Conservation (phyloP, 208 protist genomes). For the Strigomonas oncopelti region DNA sequence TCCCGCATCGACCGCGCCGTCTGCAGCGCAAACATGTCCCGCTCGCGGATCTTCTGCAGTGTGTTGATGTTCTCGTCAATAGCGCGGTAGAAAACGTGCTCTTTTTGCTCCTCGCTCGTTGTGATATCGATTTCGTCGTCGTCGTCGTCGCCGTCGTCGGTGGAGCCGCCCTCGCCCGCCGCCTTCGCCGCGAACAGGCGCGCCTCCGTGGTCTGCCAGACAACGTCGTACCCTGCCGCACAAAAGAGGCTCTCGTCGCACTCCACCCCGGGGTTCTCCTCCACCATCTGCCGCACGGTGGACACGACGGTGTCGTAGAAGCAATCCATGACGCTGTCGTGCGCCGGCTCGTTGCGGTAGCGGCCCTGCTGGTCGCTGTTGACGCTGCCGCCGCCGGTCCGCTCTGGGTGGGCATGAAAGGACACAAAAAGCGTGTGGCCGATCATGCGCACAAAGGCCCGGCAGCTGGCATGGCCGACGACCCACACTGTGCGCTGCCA, state of each 20-base stretch:
- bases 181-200: background rate
- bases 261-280: conserved; percentile 54
- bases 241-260: conserved; percentile 63
- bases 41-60: conserved; percentile 42
- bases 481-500: conserved; percentile 26
- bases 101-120: background rate
- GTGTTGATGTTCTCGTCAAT: conserved; percentile 61
- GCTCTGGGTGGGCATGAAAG: conserved; percentile 54
- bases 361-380: background rate
- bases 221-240: conserved; percentile 12
- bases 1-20: conserved; percentile 13
- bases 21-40: conserved; percentile 21
- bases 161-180: background rate
- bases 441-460: conserved; percentile 70
- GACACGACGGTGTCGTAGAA: conserved; percentile 66
- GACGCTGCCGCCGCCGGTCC: background rate
- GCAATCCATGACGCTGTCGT: conserved; percentile 18
- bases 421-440: conserved; percentile 75
- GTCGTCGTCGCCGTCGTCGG: background rate
- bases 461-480: conserved; percentile 23
- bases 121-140: conserved; percentile 14
- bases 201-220: background rate
- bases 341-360: background rate
- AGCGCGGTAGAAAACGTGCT: conserved; percentile 23
- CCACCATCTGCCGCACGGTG: conserved; percentile 49